Percentiles rank a stretch among this genome's conserved stretches.
These are phyloP conservation scores for Botrytis fragariae DNA, from an alignment of 2,329 filamentous ascomycete genomes.

Conservation along the genomic window DNA sequence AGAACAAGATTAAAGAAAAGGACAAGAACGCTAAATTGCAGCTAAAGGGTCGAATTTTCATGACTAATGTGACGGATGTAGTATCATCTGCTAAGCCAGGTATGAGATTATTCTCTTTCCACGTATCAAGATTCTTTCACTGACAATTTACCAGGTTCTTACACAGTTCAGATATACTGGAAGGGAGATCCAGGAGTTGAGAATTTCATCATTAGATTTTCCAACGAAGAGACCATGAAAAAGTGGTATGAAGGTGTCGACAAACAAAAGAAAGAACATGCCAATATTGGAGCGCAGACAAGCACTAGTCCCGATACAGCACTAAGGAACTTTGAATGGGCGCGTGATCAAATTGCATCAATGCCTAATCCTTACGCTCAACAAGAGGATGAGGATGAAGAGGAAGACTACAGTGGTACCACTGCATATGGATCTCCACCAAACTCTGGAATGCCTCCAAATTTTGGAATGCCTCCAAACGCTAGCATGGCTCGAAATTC, in stretches of 20 bases:
- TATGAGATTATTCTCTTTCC: constrained; percentile 44
- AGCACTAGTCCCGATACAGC: constrained; percentile 44
- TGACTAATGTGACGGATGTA: constrained; percentile 98
- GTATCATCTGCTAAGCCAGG: constrained; percentile 83
- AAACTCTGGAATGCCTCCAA: constrained; percentile 37
- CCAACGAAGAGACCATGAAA: constrained; percentile 87
- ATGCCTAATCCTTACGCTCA: constrained; percentile 81
- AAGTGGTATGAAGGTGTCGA: constrained; percentile 86
- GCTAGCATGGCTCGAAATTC: constrained; percentile 63
- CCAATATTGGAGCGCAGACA: constrained; percentile 48
- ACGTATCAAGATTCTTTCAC: constrained; percentile 20
- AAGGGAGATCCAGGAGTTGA: constrained; percentile 94
- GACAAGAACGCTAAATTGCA: constrained; percentile 73
- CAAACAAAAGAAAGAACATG: constrained; percentile 65
- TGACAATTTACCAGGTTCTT: constrained; percentile 63
- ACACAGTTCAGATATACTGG: constrained; percentile 98
- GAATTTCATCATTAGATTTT: constrained; percentile 92
- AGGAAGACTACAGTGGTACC: constrained; percentile 46
- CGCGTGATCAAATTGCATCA: constrained; percentile 61
- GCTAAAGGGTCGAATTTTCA: constrained; percentile 95
- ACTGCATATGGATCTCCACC: constrained; percentile 38
- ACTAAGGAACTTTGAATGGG: constrained; percentile 73
- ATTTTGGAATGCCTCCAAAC: constrained; percentile 36
- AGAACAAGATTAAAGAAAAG: constrained; percentile 71
- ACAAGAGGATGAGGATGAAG: constrained; percentile 62